These are phyloP conservation scores for Tylopilus cervinicoccineus DNA, from an alignment of 768 basidiomycete genomes.

Conservation along the genomic window DNA sequence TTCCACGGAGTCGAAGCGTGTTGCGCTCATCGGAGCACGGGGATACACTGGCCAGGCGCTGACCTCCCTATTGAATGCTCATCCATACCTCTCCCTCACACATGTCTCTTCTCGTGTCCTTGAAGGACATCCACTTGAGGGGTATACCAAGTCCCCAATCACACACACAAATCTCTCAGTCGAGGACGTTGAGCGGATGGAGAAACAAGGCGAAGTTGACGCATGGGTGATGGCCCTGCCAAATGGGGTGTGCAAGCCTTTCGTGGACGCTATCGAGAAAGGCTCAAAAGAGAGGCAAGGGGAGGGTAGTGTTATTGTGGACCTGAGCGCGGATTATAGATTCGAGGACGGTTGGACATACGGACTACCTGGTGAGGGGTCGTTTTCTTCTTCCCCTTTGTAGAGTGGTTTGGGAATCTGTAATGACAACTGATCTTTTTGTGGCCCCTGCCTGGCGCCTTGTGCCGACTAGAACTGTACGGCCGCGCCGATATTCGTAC, in stretches of 20 bases:
- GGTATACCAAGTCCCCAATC: conserved; percentile 73
- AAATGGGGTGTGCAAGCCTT: conserved; percentile 96
- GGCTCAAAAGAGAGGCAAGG: conserved; percentile 54
- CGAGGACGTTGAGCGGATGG: conserved; percentile 82
- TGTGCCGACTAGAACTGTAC: conserved; percentile 68
- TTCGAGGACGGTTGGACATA: conserved; percentile 97
- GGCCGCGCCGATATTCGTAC: conserved; percentile 61
- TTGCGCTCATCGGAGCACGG: conserved; percentile 94
- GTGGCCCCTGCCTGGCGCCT: neutral
- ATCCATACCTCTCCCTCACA: conserved; percentile 85
- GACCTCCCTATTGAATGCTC: conserved; percentile 78
- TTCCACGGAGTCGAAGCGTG: conserved; percentile 72
- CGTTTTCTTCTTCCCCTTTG: conserved; percentile 27
- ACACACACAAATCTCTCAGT: conserved; percentile 77
- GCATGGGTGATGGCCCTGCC: conserved; percentile 99
- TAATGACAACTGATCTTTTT: conserved; percentile 34
- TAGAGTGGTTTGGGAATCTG: conserved; percentile 31
- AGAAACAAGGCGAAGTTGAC: conserved; percentile 85
- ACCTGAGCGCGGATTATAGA: conserved; percentile 91
- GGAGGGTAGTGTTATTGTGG: conserved; percentile 71
- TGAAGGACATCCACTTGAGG: conserved; percentile 72
- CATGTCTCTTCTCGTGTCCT: conserved; percentile 97
- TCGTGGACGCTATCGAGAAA: conserved; percentile 89
- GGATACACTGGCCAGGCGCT: conserved; percentile 95
- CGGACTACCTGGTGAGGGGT: conserved; percentile 93